A percentile compares a stretch with the other conserved stretches of the same genome.
Conservation (phyloP, 352 stramenopile genomes). For the Globisporangium cederbergense region DNA sequence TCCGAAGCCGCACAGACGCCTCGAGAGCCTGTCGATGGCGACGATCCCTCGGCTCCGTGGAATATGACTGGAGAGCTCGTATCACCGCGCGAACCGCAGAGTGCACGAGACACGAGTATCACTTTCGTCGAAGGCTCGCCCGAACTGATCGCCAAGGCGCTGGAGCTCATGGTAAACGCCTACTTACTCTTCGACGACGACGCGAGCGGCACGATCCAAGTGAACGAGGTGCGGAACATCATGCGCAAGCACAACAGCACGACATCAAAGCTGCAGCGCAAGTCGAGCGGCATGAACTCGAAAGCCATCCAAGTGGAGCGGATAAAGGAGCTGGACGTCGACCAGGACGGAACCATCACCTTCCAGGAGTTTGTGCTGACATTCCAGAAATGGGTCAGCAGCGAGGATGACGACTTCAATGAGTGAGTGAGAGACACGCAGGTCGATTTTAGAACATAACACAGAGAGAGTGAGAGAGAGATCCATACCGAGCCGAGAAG, state of each 20-base stretch:
- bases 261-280: constrained; percentile 39
- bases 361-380: constrained; percentile 89
- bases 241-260: constrained; percentile 57
- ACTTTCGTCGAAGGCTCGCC: constrained; percentile 27
- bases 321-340: constrained; percentile 86
- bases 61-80: background rate
- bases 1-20: background rate
- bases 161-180: constrained; percentile 82
- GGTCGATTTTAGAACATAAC: background rate
- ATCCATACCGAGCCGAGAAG: constrained; percentile 6
- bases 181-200: constrained; percentile 87
- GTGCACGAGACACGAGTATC: constrained; percentile 18
- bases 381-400: constrained; percentile 84
- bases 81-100: constrained; percentile 12
- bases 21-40: background rate
- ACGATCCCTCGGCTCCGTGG: background rate
- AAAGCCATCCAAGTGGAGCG: constrained; percentile 63
- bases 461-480: constrained; percentile 8
- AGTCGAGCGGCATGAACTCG: constrained; percentile 53
- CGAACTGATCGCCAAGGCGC: constrained; percentile 57
- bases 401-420: constrained; percentile 40
- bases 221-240: constrained; percentile 60
- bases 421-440: background rate
- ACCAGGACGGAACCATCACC: constrained; percentile 86
- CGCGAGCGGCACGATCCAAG: constrained; percentile 78